Evolutionary conservation across 2,329 filamentous ascomycete species (phyloP), one percentile per base, ranked within the genome.

Genomic region (Nothophaeocryptopus gaeumannii): DNA sequence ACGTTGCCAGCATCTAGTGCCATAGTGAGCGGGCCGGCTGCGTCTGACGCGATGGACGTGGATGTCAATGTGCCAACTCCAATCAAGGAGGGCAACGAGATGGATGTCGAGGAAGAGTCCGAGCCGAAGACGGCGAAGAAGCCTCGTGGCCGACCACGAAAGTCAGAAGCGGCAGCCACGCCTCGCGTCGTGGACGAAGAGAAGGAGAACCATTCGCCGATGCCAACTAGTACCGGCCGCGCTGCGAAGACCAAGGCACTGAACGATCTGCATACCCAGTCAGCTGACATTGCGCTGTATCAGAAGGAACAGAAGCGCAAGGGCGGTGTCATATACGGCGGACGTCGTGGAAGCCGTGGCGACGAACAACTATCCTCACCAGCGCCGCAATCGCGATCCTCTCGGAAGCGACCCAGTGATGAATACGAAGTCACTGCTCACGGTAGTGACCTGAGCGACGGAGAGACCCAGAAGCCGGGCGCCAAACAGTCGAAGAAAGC

Each of bases 281-380:
- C 88, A 1, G 81, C 85, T 0, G 93, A 99, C 64, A 90, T 97
- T 63, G 86, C 85, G 2, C 74, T 95, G 30, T 99, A 93, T 63
- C 87, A 97, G 64, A 96, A 93, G 66, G 93, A 99, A 72, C 89
- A 82, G 74, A 96, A 95, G 73, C 83, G 93, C 14, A 80, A 79
- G 39, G 83, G 83, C 11, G 83, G 83, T 35, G 80, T 86, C 3
- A 72, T 81, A 9, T 80, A 84, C 57, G 82, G 82, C 26, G 77
- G 79, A 11, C 67, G 76, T 58, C 70, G 73, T 20, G 73, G 54
- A 11, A 53, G 47, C 70, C 58, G 74, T 62, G 14, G 72, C 70
- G 69, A 72, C 71, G 59, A 78, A 73, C 65, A 73, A 69, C 45
- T 59, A 14, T 61, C 58, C 8, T 64, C 65, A 10, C 62, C 61